A percentile compares a stretch with the other conserved stretches of the same genome.
Conservation (phyloP, 345 rosid genomes). For the Capsella bursapastoris region DNA sequence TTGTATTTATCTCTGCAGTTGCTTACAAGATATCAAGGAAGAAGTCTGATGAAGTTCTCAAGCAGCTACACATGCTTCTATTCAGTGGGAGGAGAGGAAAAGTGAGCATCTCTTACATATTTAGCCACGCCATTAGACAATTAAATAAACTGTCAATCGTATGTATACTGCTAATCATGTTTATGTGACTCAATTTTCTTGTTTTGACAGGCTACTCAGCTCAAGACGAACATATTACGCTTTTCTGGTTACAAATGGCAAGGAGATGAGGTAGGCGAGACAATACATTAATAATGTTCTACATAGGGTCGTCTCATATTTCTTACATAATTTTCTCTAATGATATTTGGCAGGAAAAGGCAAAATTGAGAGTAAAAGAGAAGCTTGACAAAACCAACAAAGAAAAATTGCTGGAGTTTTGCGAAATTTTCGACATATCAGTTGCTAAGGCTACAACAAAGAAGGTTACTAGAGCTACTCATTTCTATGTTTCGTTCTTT, state of each 20-base stretch:
- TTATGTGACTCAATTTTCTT: conserved; percentile 40
- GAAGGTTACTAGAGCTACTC: conserved; percentile 60
- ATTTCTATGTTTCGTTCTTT: background rate
- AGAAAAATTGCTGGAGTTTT: conserved; percentile 80
- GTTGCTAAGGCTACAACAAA: conserved; percentile 61
- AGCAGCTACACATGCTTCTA: conserved; percentile 72
- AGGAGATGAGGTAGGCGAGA: conserved; percentile 71
- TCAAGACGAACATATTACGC: conserved; percentile 77
- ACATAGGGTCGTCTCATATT: background rate
- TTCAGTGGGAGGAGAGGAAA: conserved; percentile 80
- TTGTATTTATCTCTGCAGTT: conserved; percentile 52
- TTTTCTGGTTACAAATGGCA: conserved; percentile 97
- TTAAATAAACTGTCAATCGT: background rate
- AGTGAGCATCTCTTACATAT: conserved; percentile 50
- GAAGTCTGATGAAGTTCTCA: conserved; percentile 81
- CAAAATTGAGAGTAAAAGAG: conserved; percentile 71
- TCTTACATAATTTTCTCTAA: conserved; percentile 8
- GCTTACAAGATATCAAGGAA: conserved; percentile 78
- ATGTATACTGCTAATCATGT: conserved; percentile 2
- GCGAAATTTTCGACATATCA: conserved; percentile 83
- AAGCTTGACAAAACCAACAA: conserved; percentile 85
- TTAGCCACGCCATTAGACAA: conserved; percentile 16
- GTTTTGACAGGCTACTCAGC: conserved; percentile 74
- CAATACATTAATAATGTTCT: conserved; percentile 1
- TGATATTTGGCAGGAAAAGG: conserved; percentile 70